phyloP scores from a whole-genome alignment of 2,329 filamentous ascomycete genomes.

The Elsinoe necatrix region DNA sequence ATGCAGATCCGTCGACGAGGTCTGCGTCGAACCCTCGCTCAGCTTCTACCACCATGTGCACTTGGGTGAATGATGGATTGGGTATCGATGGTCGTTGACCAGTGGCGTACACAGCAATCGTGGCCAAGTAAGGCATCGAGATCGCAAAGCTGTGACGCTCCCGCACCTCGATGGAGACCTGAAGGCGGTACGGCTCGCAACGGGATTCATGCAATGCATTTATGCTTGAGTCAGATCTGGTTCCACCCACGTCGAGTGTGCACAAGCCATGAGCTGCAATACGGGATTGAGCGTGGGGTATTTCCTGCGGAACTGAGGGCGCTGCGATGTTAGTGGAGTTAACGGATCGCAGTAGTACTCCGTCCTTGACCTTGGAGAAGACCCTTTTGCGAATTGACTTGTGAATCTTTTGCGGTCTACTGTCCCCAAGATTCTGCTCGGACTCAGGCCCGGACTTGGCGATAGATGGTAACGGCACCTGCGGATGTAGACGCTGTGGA shows the following conservation, averaged over 20 bases:
- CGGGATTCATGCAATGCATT: not conserved
- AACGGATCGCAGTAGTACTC: slow-evolving; percentile 25
- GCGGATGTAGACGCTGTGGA: not conserved
- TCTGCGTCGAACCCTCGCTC: not conserved
- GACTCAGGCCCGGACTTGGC: not conserved
- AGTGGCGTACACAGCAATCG: not conserved
- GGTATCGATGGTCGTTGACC: not conserved
- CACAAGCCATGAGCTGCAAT: not conserved
- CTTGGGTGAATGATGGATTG: not conserved
- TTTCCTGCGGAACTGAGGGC: slow-evolving; percentile 13
- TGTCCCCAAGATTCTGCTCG: not conserved
- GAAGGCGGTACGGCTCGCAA: not conserved
- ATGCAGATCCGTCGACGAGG: not conserved
- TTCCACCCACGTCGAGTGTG: not conserved
- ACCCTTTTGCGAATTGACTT: slow-evolving; percentile 30
- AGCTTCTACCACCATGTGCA: not conserved
- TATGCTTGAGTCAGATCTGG: not conserved
- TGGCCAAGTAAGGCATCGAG: not conserved
- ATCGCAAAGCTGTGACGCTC: not conserved
- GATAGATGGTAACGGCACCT: not conserved
- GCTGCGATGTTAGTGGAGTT: slow-evolving; percentile 19
- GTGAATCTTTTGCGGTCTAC: not conserved
- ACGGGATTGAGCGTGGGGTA: not conserved
- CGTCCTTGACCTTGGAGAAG: slow-evolving; percentile 29
- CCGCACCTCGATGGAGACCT: not conserved